Evolutionary conservation across 805 yeast genomes (phyloP), one percentile per base, ranked within the genome.

Genomic region (Metschnikowia orientalis): DNA sequence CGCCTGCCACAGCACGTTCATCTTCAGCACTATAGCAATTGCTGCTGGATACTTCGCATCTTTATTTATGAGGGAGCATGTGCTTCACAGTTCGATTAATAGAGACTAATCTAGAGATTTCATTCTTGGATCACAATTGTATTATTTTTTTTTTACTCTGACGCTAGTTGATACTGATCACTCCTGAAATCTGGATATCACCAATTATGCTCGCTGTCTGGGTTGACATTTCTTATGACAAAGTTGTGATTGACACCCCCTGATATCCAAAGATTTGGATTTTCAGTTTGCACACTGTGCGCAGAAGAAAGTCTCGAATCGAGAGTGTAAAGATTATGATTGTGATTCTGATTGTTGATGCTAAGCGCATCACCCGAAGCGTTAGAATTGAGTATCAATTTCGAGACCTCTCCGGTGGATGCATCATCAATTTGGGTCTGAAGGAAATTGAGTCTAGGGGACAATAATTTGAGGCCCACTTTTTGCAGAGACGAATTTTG

Each of bases 31-130:
- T 7, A 52, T 55, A 0, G 45, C 67, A 2, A 56, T 73, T 2
- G 34, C 57, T 3, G 12, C 73, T 8, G 73, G 78, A 1, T 54
- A 67, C 26, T 29, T 59, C 1, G 50, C 69, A 7, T 59, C 73
- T 3, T 57, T 67, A 19, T 56, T 76, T 34, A 73, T 79, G 58
- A 69, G 66, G 41, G 86, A 80, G 52, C 72, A 78, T 51, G 68
- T 63, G 34, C 58, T 81, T 27, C 82, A 77, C 50, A 48, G 75
- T 2, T 68, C 72, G 3, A 56, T 78, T 25, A 58, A 68, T 32
- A 61, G 83, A 43, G 61, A 59, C 17, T 21, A 26, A 17, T 26
- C n/a, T n/a, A n/a, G n/a, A n/a, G n/a, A n/a, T n/a, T n/a, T n/a
- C n/a, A n/a, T n/a, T n/a, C n/a, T n/a, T n/a, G n/a, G n/a, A n/a